Evolutionary conservation across 495 filamentous ascomycete species (phyloP).

Genomic region (Aspergillus baeticus): DNA sequence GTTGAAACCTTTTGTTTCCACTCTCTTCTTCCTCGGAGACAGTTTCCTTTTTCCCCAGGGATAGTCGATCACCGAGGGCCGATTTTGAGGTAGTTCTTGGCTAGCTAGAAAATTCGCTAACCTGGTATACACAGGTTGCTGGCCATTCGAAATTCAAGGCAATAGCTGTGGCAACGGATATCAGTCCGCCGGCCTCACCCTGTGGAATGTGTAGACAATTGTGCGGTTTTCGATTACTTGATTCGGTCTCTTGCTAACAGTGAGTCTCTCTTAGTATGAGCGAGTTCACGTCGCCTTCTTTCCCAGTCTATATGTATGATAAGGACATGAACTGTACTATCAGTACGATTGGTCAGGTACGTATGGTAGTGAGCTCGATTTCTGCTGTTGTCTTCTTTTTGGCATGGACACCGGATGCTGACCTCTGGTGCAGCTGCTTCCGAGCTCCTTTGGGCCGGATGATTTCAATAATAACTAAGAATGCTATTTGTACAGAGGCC

Average conservation of each 20-base stretch:
- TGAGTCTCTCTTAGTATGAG: conserved; percentile 57
- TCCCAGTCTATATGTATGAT: conserved; percentile 92
- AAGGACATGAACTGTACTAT: conserved; percentile 64
- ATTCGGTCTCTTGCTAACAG: not conserved
- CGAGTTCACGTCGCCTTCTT: conserved; percentile 67
- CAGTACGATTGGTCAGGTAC: conserved; percentile 72
- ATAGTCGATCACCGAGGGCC: too few relatives aligned
- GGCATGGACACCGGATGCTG: conserved; percentile 10
- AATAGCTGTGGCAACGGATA: conserved; percentile 83
- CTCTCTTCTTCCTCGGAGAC: not conserved
- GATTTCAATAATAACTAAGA: conserved; percentile 25
- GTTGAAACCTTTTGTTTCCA: conserved; percentile 3
- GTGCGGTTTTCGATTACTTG: conserved; percentile 21
- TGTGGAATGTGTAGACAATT: conserved; percentile 66
- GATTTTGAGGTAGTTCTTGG: too few relatives aligned
- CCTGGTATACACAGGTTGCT: conserved; percentile 37
- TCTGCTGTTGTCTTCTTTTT: not conserved
- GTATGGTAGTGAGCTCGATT: not conserved
- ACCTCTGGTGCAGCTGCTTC: conserved; percentile 54
- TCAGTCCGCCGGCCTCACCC: conserved; percentile 65
- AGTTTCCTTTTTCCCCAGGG: not conserved
- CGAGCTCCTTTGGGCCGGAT: conserved; percentile 71
- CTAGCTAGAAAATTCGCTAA: not conserved
- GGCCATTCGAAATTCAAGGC: conserved; percentile 74
- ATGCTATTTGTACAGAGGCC: too few relatives aligned